Evolutionary conservation across 306 rosid genomes (phyloP).

Genomic region (Trifolium fragiferum): DNA sequence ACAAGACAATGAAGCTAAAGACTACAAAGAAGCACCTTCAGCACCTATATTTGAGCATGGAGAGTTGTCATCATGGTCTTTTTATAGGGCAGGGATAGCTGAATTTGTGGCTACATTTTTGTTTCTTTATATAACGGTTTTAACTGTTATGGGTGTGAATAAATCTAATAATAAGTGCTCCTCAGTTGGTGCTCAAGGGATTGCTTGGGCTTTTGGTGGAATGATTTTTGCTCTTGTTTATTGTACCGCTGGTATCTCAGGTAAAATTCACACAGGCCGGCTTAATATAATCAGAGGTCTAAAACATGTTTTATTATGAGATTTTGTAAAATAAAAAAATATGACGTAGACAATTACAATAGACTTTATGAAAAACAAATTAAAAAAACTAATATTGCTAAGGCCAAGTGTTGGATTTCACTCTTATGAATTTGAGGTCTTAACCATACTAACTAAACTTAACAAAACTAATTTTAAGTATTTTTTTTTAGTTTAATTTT

Average conservation of each 20-base stretch:
- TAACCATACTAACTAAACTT: too few relatives aligned
- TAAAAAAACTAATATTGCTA: too few relatives aligned
- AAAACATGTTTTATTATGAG: too few relatives aligned
- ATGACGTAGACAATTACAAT: too few relatives aligned
- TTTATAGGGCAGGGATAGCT: slow-evolving; percentile 56
- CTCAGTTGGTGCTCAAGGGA: slow-evolving; percentile 58
- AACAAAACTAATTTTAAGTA: too few relatives aligned
- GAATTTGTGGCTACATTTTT: slow-evolving; percentile 61
- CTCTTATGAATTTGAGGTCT: too few relatives aligned
- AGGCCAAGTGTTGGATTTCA: too few relatives aligned
- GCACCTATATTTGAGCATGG: slow-evolving; percentile 47
- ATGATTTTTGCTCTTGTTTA: slow-evolving; percentile 64
- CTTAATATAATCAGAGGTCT: too few relatives aligned
- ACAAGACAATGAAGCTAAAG: slow-evolving; percentile 31
- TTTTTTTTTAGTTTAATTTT: too few relatives aligned
- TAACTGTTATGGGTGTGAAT: slow-evolving; percentile 53
- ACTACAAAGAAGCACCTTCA: slow-evolving; percentile 53
- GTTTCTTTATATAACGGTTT: slow-evolving; percentile 54
- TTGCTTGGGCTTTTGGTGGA: slow-evolving; percentile 67
- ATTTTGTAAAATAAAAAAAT: too few relatives aligned
- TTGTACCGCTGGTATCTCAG: slow-evolving; percentile 61
- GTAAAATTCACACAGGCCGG: slow-evolving; percentile 26
- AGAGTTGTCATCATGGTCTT: slow-evolving; percentile 56
- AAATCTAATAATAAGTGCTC: slow-evolving; percentile 47
- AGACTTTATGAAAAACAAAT: too few relatives aligned